Base-by-base conservation (phyloP, 352 stramenopile genomes). In the Phytophthora hibernalis region DNA sequence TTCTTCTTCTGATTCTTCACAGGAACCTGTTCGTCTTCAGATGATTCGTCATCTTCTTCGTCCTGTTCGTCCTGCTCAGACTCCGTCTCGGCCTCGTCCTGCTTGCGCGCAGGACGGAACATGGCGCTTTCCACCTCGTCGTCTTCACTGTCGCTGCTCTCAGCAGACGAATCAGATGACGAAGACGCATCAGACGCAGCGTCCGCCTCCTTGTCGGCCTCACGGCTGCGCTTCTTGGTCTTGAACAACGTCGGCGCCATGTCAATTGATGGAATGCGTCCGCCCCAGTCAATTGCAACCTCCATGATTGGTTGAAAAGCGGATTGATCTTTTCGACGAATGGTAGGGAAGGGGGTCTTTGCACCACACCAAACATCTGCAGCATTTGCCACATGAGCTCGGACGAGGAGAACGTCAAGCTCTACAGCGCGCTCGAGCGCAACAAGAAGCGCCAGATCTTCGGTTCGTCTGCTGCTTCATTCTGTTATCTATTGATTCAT, bases 51-150 rank as follows among this genome's bases (percentile, higher is more conserved):
- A 5, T 52, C 54, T 0, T 40, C 51, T 30, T 54, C 50, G 16
- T n/a, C n/a, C n/a, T n/a, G n/a, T n/a, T 20, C 22, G 33, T 44
- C 18, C 24, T 60, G 11, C 22, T 72, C 57, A 20, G 69, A 11
- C 31, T 38, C 31, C 31, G 31, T 16, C 35, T 77, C 64, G 5
- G 33, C 38, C 22, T 70, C 43, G 16, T 79, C 54, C 11, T 52
- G 61, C 24, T 65, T 70, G 22, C 74, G 70, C 4, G 74, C 79
- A 7, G 82, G 83, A 35, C 85, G 85, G 68, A 94, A 94, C 50
- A 93, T 77, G n/a, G 83, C 72, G 49, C 82, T 90, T 65, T 93
- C 83, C 8, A 83, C 86, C 61, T 93, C 83, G 22, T 90, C 77
- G 49, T 89, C 81, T 3, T 87, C 80, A 48, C 63, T 79, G 20